Conservation (phyloP, 257 asterid species). For the Paulownia fortunei region DNA sequence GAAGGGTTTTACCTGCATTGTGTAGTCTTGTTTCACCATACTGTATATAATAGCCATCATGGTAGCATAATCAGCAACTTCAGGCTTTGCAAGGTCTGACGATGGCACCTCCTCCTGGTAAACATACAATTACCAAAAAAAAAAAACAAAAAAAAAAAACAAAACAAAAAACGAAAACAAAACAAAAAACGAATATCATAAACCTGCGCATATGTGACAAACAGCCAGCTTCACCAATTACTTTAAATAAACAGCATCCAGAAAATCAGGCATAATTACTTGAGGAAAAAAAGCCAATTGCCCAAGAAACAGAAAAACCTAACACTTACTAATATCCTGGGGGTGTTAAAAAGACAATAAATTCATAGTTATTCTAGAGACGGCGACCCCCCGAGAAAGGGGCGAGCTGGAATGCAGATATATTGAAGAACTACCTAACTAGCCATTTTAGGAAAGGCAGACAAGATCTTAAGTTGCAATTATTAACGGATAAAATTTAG, state of each 20-base stretch:
- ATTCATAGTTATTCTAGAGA: too few relatives aligned
- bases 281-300: background rate
- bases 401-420: background rate
- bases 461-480: background rate
- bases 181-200: too few relatives aligned
- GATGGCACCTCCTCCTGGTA: slow-evolving; percentile 43
- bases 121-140: background rate
- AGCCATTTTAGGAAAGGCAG: background rate
- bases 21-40: slow-evolving; percentile 78
- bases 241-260: too few relatives aligned
- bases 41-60: slow-evolving; percentile 66
- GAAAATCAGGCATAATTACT: background rate
- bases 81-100: slow-evolving; percentile 44
- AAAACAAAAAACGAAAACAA: background rate
- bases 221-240: too few relatives aligned
- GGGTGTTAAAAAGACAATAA: background rate
- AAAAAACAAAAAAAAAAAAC: background rate
- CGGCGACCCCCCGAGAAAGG: background rate
- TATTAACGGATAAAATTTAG: background rate
- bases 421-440: background rate
- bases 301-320: background rate
- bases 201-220: background rate
- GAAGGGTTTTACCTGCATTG: slow-evolving; percentile 73
- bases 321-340: too few relatives aligned
- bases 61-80: slow-evolving; percentile 56